Percentiles rank a stretch among this genome's conserved stretches.
Conservation (phyloP, 306 rosid species). For the Dalbergia cochinchinensis region DNA sequence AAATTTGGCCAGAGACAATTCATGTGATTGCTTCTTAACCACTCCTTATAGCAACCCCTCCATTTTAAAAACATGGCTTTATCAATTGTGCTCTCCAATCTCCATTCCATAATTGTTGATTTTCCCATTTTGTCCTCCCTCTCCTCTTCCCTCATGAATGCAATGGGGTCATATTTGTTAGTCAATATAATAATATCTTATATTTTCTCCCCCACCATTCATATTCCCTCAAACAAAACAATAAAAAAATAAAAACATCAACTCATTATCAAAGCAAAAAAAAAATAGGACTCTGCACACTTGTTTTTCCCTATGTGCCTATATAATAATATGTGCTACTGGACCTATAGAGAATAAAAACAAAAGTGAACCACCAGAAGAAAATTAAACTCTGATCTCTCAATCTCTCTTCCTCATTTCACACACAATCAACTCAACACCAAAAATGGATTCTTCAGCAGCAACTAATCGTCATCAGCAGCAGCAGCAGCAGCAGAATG, state of each 20-base stretch:
- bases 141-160: slow-evolving; percentile 44
- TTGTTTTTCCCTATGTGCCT: slow-evolving; percentile 11
- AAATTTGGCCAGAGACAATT: slow-evolving; percentile 33
- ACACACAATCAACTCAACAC: background rate
- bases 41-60: slow-evolving; percentile 30
- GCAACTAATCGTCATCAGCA: slow-evolving; percentile 26
- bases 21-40: slow-evolving; percentile 42
- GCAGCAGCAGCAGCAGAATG: background rate
- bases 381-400: background rate
- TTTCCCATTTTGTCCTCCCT: slow-evolving; percentile 39
- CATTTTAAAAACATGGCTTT: slow-evolving; percentile 25
- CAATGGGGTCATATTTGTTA: slow-evolving; percentile 43
- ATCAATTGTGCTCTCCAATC: background rate
- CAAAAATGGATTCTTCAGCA: slow-evolving; percentile 60
- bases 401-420: slow-evolving; percentile 31
- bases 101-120: background rate
- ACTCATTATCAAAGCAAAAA: slow-evolving; percentile 6
- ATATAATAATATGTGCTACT: slow-evolving; percentile 34
- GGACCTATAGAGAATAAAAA: slow-evolving; percentile 4
- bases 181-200: background rate
- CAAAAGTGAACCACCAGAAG: slow-evolving; percentile 10
- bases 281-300: slow-evolving; percentile 16
- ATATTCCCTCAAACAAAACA: background rate
- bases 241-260: background rate
- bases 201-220: background rate